phyloP scores from a whole-genome alignment of 345 rosid species.

The Punica granatum region DNA sequence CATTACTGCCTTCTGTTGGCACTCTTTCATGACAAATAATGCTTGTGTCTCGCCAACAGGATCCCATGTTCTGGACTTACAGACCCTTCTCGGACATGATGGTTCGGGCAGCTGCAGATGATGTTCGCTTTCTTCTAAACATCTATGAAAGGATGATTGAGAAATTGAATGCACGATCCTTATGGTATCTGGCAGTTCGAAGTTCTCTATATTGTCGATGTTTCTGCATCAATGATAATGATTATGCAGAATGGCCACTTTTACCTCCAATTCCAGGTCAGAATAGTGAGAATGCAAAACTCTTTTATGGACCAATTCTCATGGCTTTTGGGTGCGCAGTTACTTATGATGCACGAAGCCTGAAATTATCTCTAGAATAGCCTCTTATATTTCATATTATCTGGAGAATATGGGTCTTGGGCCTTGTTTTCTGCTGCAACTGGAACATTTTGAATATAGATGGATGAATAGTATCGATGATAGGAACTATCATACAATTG shows the following conservation, averaged over 20 bases:
- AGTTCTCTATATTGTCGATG: slow-evolving; percentile 79
- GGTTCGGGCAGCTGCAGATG: slow-evolving; percentile 95
- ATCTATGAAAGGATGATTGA: slow-evolving; percentile 75
- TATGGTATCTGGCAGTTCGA: slow-evolving; percentile 79
- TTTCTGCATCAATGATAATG: slow-evolving; percentile 69
- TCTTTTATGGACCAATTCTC: not conserved
- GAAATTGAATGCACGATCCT: slow-evolving; percentile 57
- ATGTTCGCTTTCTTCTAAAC: slow-evolving; percentile 81
- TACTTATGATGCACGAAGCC: not conserved
- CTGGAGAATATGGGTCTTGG: not conserved
- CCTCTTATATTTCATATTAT: not conserved
- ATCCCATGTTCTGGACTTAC: slow-evolving; percentile 77
- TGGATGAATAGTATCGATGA: not conserved
- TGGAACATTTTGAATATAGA: no score
- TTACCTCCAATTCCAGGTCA: slow-evolving; percentile 73
- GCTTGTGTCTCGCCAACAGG: slow-evolving; percentile 34
- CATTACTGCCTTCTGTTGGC: not conserved
- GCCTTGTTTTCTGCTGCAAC: not conserved
- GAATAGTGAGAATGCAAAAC: not conserved
- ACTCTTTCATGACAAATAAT: slow-evolving; percentile 2
- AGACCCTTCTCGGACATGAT: slow-evolving; percentile 80
- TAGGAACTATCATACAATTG: not conserved
- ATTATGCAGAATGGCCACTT: slow-evolving; percentile 71
- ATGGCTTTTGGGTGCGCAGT: not conserved
- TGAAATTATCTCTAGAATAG: not conserved